These are phyloP conservation scores for Quercus cerris DNA, from an alignment of 306 rosid species.

Conservation along the genomic window DNA sequence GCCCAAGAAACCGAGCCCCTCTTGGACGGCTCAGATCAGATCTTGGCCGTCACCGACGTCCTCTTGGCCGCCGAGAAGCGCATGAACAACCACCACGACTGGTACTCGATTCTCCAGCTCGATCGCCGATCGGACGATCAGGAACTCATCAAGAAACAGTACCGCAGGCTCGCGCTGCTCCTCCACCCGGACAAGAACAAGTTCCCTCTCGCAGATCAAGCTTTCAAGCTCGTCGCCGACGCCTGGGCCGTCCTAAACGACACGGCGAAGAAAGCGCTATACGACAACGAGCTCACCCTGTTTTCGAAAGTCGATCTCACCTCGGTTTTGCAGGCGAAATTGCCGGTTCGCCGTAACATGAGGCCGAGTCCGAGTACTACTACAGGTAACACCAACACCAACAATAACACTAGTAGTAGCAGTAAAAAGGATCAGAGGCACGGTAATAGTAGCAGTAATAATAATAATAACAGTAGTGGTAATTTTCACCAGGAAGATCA, in stretches of 20 bases:
- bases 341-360: conserved; percentile 51
- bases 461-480: background rate
- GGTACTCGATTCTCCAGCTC: conserved; percentile 75
- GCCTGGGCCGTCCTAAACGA: conserved; percentile 85
- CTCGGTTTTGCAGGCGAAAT: conserved; percentile 49
- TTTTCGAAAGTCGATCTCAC: conserved; percentile 49
- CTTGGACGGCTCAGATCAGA: conserved; percentile 84
- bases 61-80: conserved; percentile 62
- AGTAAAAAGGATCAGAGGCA: conserved; percentile 2
- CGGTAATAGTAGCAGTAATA: background rate
- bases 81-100: conserved; percentile 56
- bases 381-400: too few species aligned
- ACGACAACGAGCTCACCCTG: conserved; percentile 50
- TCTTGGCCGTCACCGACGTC: conserved; percentile 79
- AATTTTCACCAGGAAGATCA: conserved; percentile 11
- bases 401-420: background rate
- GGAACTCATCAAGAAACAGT: conserved; percentile 57
- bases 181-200: conserved; percentile 85
- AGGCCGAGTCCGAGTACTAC: background rate
- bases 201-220: conserved; percentile 60
- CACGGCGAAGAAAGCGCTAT: conserved; percentile 42
- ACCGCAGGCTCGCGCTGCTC: conserved; percentile 73
- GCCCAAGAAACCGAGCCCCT: conserved; percentile 94
- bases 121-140: conserved; percentile 55
- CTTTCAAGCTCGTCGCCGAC: conserved; percentile 71